phyloP scores from a whole-genome alignment of 805 yeast species.

The Yamadazyma olivae region DNA sequence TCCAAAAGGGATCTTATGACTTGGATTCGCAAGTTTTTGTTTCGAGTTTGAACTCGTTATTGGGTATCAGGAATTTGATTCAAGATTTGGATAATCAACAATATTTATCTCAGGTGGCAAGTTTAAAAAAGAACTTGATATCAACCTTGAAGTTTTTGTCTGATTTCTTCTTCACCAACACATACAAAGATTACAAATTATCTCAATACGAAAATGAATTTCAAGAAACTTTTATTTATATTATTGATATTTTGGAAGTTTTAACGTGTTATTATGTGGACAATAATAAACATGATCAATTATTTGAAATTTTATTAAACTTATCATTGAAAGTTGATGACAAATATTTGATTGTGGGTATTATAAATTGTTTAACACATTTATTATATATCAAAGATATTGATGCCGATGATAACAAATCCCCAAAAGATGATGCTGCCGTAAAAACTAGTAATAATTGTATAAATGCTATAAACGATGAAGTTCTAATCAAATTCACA shows the following conservation, averaged over 20 bases:
- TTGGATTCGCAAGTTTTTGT: constrained; percentile 20
- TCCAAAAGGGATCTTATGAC: constrained; percentile 14
- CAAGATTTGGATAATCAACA: constrained; percentile 85
- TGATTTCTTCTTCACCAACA: constrained; percentile 27
- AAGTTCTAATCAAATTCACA: constrained; percentile 50
- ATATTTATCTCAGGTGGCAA: constrained; percentile 55
- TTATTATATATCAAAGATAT: constrained; percentile 52
- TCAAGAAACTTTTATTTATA: constrained; percentile 62
- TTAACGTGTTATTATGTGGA: constrained; percentile 80
- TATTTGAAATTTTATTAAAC: constrained; percentile 55
- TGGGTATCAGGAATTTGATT: constrained; percentile 75
- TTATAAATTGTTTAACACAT: constrained; percentile 75
- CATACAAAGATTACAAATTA: constrained; percentile 15
- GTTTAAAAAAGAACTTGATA: constrained; percentile 45
- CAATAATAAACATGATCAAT: constrained; percentile 63
- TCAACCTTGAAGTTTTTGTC: constrained; percentile 41
- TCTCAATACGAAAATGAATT: constrained; percentile 26
- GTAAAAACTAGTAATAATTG: constrained; percentile 29
- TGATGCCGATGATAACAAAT: constrained; percentile 28
- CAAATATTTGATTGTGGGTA: constrained; percentile 63
- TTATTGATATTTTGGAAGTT: constrained; percentile 79
- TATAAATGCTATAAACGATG: constrained; percentile 34
- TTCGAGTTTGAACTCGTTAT: constrained; percentile 44
- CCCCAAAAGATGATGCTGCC: constrained; percentile 9
- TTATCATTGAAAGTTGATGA: constrained; percentile 57